Base-by-base conservation (phyloP, 2,329 filamentous ascomycete genomes). In the Rutstroemia sp. region DNA sequence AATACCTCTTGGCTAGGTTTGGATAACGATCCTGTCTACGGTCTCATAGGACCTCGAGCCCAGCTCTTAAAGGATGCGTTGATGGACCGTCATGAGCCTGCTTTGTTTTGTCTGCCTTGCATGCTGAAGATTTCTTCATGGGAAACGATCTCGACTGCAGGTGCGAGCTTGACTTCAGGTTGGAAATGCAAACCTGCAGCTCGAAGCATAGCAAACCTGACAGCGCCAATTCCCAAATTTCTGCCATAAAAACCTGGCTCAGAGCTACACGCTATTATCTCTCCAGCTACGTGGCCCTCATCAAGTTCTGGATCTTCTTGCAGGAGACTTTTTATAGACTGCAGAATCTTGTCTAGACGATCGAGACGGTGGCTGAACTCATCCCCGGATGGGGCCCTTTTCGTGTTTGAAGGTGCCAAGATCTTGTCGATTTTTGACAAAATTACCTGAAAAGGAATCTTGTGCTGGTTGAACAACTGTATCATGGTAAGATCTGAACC, bases 361-460 rank as follows among this genome's bases (percentile, higher is more conserved):
- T 69, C 21, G 61, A 73, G 48, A 60, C 70, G 56, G 62, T 65
- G 51, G 63, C 72, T 40, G 63, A 70, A 44, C 64, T 66, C 58
- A 53, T 64, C 56, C 58, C 67, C 42, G 60, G 71, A 60, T 12
- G 70, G 66, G 10, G 67, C 62, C 25, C 64, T 62, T 36, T 65
- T 70, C 39, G 21, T 3, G 9, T 14, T 19, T 8, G 64, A 62
- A 54, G 68, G 49, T 51, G 65, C 66, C 16, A 84, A 63, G 14
- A 84, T 58, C 58, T 78, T 78, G 65, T 89, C 86, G 6, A 80
- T 76, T 67, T 89, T 89, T 6, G 78, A 80, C n/a, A 88, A 66
- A 16, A 89, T 73, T 16, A 89, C 72, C 67, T 88, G 84, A 66
- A 84, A 82, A 0, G 80, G 74, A 16, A 88, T 77, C 1, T 77